Evolutionary conservation across 2,329 filamentous ascomycete species (phyloP).

Genomic region (Endocalyx cinctus): DNA sequence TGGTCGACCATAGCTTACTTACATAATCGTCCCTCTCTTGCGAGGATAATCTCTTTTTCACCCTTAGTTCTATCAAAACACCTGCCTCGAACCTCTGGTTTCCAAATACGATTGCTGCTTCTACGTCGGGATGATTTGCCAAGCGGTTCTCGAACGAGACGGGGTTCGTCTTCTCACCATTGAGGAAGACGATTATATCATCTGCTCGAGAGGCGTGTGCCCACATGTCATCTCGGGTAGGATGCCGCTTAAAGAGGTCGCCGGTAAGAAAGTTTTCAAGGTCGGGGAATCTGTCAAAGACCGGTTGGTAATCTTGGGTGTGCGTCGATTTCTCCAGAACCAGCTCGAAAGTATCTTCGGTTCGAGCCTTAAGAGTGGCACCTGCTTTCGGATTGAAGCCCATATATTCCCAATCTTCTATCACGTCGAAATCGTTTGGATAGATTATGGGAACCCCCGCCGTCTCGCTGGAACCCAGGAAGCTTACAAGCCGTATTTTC

Average conservation of each 20-base stretch:
- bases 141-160: constrained; percentile 27
- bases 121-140: constrained; percentile 22
- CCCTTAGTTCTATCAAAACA: constrained; percentile 20
- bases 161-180: constrained; percentile 26
- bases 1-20: constrained; percentile 13
- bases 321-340: constrained; percentile 1
- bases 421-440: constrained; percentile 9
- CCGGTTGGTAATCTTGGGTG: constrained; percentile 3
- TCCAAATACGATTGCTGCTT: constrained; percentile 29
- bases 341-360: constrained; percentile 4
- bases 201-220: constrained; percentile 22
- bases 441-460: constrained; percentile 14
- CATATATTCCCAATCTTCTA: constrained; percentile 28
- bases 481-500: constrained; percentile 21
- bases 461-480: constrained; percentile 29
- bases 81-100: constrained; percentile 19
- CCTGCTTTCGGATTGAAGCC: constrained; percentile 17
- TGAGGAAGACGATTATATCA: constrained; percentile 27
- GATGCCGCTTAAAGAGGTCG: constrained; percentile 21
- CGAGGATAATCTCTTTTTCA: constrained; percentile 1
- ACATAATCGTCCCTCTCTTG: constrained; percentile 3
- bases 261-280: constrained; percentile 17
- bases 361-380: constrained; percentile 1
- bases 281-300: constrained; percentile 3
- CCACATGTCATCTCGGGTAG: constrained; percentile 19